A percentile compares a stretch with the other conserved stretches of the same genome.
phyloP scores from a whole-genome alignment of 257 asterid species.

The Thymus quinquecostatus region DNA sequence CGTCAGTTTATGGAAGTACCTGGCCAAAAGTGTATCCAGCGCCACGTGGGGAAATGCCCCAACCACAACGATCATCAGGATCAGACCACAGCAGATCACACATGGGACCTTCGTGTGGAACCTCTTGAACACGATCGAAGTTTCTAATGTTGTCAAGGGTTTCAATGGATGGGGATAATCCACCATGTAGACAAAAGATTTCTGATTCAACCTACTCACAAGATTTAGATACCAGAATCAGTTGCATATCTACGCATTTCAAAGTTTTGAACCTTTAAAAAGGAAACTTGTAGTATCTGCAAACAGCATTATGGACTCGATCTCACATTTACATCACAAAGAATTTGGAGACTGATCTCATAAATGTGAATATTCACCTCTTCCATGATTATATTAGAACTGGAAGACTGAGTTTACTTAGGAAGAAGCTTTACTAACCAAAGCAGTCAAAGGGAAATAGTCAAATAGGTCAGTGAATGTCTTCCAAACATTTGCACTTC shows the following conservation, averaged over 20 bases:
- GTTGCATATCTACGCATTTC: neutral
- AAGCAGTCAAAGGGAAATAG: constrained; percentile 91
- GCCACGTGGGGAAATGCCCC: constrained; percentile 94
- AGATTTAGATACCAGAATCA: constrained; percentile 21
- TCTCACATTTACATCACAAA: neutral
- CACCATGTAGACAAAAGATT: constrained; percentile 85
- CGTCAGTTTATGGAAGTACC: constrained; percentile 38
- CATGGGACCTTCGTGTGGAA: constrained; percentile 94
- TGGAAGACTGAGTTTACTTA: neutral
- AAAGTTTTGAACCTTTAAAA: constrained; percentile 20
- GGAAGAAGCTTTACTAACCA: constrained; percentile 59
- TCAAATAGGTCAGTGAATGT: constrained; percentile 89
- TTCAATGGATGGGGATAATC: constrained; percentile 81
- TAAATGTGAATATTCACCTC: neutral
- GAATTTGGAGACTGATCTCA: constrained; percentile 1
- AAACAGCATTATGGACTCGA: neutral
- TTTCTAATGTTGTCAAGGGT: constrained; percentile 79
- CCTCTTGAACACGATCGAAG: constrained; percentile 88
- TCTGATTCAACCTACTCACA: constrained; percentile 74
- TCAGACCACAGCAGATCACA: constrained; percentile 90
- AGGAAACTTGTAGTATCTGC: constrained; percentile 4
- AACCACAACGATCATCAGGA: constrained; percentile 89
- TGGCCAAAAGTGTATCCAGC: constrained; percentile 93
- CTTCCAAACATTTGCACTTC: constrained; percentile 95
- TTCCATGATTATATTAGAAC: constrained; percentile 11